A percentile compares a stretch with the other conserved stretches of the same genome.
Conservation (phyloP, 2,329 filamentous ascomycete species). For the Fusarium coicis region DNA sequence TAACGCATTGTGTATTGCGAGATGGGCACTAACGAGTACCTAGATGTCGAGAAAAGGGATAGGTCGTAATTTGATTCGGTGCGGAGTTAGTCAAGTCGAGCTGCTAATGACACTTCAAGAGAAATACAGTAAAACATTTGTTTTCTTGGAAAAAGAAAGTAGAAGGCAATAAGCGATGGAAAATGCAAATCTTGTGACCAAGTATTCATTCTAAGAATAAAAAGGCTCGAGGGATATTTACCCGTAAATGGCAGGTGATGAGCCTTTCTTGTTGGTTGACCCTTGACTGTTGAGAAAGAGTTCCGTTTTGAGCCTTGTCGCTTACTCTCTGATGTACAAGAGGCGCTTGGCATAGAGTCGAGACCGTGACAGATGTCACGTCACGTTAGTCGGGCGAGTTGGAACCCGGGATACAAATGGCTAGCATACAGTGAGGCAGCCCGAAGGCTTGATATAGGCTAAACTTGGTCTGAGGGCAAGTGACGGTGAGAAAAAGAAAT, state of each 20-base stretch:
- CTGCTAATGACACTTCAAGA: not conserved
- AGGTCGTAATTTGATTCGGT: accelerated
- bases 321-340: not conserved
- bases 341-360: not conserved
- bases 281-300: not conserved
- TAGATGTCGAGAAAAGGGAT: not conserved
- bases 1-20: not conserved
- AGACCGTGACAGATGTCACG: not conserved
- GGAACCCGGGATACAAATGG: accelerated
- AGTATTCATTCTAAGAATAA: no score
- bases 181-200: not conserved
- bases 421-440: not conserved
- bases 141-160: not conserved
- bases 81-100: not conserved
- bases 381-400: not conserved
- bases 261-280: not conserved
- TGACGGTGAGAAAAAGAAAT: not conserved
- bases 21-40: no score
- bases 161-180: no score
- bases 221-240: not conserved
- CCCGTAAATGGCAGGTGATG: not conserved
- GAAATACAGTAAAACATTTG: no score
- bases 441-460: not conserved
- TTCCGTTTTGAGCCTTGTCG: accelerated
- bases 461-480: not conserved